phyloP scores from a whole-genome alignment of 192 early-diverging fungal genomes.

The Backusella psychrophila region DNA sequence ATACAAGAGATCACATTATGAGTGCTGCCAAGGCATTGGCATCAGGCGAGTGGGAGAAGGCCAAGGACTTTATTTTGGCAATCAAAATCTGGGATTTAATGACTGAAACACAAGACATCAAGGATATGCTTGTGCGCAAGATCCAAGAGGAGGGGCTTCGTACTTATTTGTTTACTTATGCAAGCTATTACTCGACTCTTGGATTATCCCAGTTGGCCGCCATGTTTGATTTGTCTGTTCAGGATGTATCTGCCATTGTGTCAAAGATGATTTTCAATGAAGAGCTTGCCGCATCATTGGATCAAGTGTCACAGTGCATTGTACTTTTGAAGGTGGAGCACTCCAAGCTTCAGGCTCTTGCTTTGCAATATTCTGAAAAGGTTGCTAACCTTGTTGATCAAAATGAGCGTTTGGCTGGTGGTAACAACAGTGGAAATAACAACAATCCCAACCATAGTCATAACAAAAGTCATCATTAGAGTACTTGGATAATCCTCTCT shows the following conservation, averaged over 20 bases:
- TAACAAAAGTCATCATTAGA: background rate
- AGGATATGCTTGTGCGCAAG: slow-evolving; percentile 82
- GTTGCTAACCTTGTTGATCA: slow-evolving; percentile 77
- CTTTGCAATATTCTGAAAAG: slow-evolving; percentile 86
- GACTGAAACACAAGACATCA: slow-evolving; percentile 75
- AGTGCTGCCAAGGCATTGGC: slow-evolving; percentile 90
- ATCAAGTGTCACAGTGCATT: slow-evolving; percentile 77
- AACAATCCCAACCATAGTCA: background rate
- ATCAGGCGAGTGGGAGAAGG: slow-evolving; percentile 91
- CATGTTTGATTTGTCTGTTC: slow-evolving; percentile 84
- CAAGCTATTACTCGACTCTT: slow-evolving; percentile 86
- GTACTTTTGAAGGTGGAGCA: slow-evolving; percentile 76
- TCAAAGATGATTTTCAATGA: slow-evolving; percentile 93
- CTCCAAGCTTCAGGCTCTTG: slow-evolving; percentile 78
- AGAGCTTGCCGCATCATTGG: slow-evolving; percentile 85
- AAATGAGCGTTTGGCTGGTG: slow-evolving; percentile 76
- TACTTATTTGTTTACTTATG: slow-evolving; percentile 93
- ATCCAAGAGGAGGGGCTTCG: slow-evolving; percentile 96
- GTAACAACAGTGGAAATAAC: background rate
- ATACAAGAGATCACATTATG: slow-evolving; percentile 98
- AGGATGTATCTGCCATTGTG: slow-evolving; percentile 68
- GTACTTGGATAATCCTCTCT: background rate
- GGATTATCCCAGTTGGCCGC: slow-evolving; percentile 72
- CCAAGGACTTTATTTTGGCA: slow-evolving; percentile 73
- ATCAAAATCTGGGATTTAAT: slow-evolving; percentile 98